These are phyloP conservation scores for Paraphaeosphaeria sporulosa DNA, from an alignment of 2,329 filamentous ascomycete species.

Conservation along the genomic window DNA sequence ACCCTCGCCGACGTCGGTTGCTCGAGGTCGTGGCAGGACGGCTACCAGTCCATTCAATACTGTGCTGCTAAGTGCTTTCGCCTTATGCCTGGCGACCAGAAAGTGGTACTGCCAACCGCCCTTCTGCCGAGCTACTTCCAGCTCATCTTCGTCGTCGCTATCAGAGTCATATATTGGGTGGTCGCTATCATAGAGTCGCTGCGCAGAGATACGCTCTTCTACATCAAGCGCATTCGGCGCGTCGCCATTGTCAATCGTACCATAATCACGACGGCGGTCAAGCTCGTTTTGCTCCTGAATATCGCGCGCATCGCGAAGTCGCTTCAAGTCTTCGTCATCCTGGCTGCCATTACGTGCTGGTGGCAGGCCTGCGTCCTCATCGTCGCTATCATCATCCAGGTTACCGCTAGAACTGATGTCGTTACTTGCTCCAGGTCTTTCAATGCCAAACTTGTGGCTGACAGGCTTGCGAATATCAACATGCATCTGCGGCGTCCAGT, in stretches of 20 bases:
- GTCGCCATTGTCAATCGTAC: constrained; percentile 48
- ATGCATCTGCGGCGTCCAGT: constrained; percentile 99
- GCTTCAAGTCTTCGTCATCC: constrained; percentile 55
- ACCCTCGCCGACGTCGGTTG: constrained; percentile 52
- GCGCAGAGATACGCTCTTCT: constrained; percentile 79
- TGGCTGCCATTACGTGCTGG: constrained; percentile 39
- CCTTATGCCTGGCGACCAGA: constrained; percentile 55
- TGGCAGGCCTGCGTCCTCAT: constrained; percentile 52
- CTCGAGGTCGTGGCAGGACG: constrained; percentile 50
- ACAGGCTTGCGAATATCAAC: constrained; percentile 94
- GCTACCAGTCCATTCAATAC: constrained; percentile 34
- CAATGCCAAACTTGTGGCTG: constrained; percentile 89
- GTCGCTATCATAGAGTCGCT: constrained; percentile 68
- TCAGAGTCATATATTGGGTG: constrained; percentile 92
- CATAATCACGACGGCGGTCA: constrained; percentile 57
- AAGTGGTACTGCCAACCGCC: constrained; percentile 79
- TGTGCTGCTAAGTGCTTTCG: constrained; percentile 54
- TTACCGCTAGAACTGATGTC: constrained; percentile 80
- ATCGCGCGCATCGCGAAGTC: constrained; percentile 60
- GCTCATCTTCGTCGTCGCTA: constrained; percentile 79
- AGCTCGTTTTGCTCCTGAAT: constrained; percentile 60
- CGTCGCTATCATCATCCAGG: constrained; percentile 77
- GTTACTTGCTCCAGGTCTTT: constrained; percentile 76
- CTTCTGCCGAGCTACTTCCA: constrained; percentile 78
- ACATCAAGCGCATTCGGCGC: constrained; percentile 67